phyloP scores from a whole-genome alignment of 164 flowering plant species.

The Umbilicus rupestris region DNA sequence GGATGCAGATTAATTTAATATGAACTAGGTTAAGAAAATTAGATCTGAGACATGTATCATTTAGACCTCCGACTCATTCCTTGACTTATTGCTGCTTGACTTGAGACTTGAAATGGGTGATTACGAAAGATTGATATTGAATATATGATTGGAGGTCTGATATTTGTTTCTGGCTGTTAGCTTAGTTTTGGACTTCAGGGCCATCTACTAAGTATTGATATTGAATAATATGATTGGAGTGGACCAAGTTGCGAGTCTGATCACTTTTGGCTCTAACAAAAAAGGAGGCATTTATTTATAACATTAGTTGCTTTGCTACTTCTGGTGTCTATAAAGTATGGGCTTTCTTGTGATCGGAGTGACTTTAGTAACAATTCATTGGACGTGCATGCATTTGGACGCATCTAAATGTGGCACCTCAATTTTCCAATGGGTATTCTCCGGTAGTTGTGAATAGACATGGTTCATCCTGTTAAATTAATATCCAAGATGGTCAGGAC shows the following conservation, averaged over 20 bases:
- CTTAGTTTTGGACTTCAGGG: neutral
- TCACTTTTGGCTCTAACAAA: neutral
- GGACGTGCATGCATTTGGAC: neutral
- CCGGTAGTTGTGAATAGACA: neutral
- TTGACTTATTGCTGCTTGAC: neutral
- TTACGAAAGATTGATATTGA: neutral
- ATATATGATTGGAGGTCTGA: neutral
- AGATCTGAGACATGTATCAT: neutral
- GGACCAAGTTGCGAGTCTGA: slow-evolving; percentile 7
- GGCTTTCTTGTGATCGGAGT: slow-evolving; percentile 1
- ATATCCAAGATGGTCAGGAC: neutral
- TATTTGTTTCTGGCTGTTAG: neutral
- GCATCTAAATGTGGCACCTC: neutral
- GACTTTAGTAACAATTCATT: neutral
- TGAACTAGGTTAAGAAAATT: neutral
- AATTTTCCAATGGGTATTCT: neutral
- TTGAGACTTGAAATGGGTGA: neutral
- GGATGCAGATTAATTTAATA: neutral
- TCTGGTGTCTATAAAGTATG: neutral
- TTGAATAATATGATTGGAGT: slow-evolving; percentile 5
- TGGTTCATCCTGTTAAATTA: neutral
- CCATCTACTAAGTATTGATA: neutral
- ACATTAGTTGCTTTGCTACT: neutral
- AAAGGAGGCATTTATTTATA: neutral
- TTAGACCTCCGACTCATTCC: neutral